Evolutionary conservation across 1,284 basidiomycete species (phyloP), one percentile per base, ranked within the genome.

Genomic region (Phellinidium pouzarii): DNA sequence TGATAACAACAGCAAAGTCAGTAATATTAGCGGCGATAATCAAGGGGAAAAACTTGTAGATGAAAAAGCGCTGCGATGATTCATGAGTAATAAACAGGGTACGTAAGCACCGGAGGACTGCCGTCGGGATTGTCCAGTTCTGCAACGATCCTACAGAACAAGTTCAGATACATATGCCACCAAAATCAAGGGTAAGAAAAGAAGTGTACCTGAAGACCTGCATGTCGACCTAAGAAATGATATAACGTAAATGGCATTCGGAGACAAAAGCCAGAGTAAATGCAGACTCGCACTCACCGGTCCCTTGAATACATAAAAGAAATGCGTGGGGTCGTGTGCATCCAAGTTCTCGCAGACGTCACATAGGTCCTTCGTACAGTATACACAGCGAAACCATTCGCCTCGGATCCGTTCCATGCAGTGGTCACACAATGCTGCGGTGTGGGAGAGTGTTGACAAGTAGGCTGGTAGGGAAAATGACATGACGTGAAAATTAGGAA

Each of bases 231-330:
- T 83, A 23, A 27, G 37, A 27, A 19, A 27, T 22, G 14, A 37
- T 36, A 29, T 9, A 27, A 36, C 40, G 19, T 9, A 38, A 34
- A 25, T 2, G 7, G 11, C 12, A 48, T n/a, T 25, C 2, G 22
- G 34, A 44, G 17, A 54, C 17, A 26, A 29, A 47, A 8, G 7
- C 6, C 31, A 14, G 14, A 34, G 11, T 11, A 2, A 14, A 34
- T 34, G 31, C n/a, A n/a, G 3, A 8, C 31, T 11, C 14, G 34
- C 29, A 52, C 76, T 65, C 58, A 91, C 88, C 43, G 75, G 71
- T 1, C 87, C 80, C 67, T 95, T 94, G 71, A 94, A 87, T 7
- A 90, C 86, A 26, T 92, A 73, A 67, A 94, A 94, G 38, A 90
- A 71, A 64, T 94, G 91, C 2, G 79, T 82, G 51, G 79, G 73